phyloP scores from a whole-genome alignment of 768 basidiomycete genomes.

The Sporobolomyces pararoseus region DNA sequence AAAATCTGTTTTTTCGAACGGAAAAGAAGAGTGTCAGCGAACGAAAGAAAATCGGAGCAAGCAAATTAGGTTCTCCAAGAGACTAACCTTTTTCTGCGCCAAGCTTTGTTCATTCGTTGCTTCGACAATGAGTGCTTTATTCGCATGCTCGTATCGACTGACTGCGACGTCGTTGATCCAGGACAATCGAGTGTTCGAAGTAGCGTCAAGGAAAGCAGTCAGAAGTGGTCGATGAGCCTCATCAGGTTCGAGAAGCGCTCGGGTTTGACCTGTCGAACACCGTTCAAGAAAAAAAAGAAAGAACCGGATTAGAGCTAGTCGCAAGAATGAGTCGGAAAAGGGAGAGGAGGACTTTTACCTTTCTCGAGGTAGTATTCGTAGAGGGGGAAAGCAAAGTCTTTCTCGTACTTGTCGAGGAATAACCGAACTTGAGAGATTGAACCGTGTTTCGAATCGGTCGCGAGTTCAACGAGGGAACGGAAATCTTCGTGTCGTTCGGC shows the following conservation, averaged over 20 bases:
- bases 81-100: conserved; percentile 67
- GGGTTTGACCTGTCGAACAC: conserved; percentile 59
- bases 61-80: conserved; percentile 5
- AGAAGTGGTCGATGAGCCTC: conserved; percentile 61
- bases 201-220: conserved; percentile 66
- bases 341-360: conserved; percentile 55
- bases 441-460: conserved; percentile 58
- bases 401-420: conserved; percentile 73
- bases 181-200: conserved; percentile 52
- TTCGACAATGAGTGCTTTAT: conserved; percentile 62
- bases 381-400: conserved; percentile 81
- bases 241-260: conserved; percentile 75
- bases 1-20: conserved; percentile 60
- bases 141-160: conserved; percentile 63
- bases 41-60: no score
- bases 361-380: conserved; percentile 90
- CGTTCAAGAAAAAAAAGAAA: background rate
- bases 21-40: no score
- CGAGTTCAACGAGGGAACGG: conserved; percentile 74
- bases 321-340: no score
- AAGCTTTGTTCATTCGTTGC: conserved; percentile 60
- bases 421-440: conserved; percentile 52
- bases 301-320: no score
- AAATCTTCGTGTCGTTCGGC: conserved; percentile 87
- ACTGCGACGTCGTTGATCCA: conserved; percentile 86